phyloP scores from a whole-genome alignment of 805 yeast species.

The Myxozyma neglecta region DNA sequence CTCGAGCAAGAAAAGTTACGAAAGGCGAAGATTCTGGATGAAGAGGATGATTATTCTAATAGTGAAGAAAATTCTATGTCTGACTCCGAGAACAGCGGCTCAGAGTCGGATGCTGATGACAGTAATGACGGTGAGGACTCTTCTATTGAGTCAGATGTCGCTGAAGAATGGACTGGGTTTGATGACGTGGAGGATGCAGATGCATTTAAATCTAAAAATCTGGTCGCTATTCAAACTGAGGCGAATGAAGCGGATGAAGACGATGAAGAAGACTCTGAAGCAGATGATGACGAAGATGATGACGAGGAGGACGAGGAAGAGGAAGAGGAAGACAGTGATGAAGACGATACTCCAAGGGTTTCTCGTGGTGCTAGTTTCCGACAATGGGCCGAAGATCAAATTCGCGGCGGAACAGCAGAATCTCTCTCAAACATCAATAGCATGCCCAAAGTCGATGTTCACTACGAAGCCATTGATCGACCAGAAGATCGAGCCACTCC shows the following conservation, averaged over 20 bases:
- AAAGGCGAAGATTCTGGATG: conserved; percentile 49
- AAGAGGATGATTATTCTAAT: conserved; percentile 51
- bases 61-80: conserved; percentile 38
- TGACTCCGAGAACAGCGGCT: conserved; percentile 40
- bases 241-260: conserved; percentile 25
- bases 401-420: conserved; percentile 62
- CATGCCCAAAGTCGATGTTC: conserved; percentile 50
- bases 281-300: conserved; percentile 40
- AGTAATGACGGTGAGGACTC: conserved; percentile 39
- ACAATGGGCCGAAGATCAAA: conserved; percentile 82
- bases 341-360: conserved; percentile 44
- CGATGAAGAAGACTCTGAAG: conserved; percentile 36
- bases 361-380: conserved; percentile 67
- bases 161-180: conserved; percentile 40
- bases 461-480: conserved; percentile 58
- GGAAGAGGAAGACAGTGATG: conserved; percentile 25
- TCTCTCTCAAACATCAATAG: conserved; percentile 48
- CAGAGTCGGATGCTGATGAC: conserved; percentile 37
- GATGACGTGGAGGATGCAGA: conserved; percentile 27
- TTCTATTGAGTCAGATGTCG: conserved; percentile 32
- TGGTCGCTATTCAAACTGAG: conserved; percentile 8
- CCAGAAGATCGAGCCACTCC: conserved; percentile 73
- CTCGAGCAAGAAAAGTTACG: conserved; percentile 51
- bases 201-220: background rate
- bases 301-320: conserved; percentile 22